Conservation (phyloP, 257 asterid genomes). For the Gynochthodes officinalis region DNA sequence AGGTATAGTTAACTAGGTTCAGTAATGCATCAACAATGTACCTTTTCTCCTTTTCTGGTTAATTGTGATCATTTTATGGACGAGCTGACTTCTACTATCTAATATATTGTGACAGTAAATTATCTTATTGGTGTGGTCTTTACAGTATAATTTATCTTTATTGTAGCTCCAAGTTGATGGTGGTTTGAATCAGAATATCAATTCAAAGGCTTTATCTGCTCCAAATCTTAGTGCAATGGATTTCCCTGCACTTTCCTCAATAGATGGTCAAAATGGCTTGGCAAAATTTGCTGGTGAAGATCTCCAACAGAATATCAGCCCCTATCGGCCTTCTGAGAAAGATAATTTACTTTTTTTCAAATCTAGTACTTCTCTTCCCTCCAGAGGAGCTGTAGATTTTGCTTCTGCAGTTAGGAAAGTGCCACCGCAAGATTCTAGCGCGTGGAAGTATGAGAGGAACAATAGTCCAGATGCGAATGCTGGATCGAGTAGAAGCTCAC, state of each 20-base stretch:
- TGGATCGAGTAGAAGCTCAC: slow-evolving; percentile 86
- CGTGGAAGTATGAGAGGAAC: slow-evolving; percentile 69
- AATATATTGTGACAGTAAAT: not conserved
- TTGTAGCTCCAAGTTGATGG: slow-evolving; percentile 72
- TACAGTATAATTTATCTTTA: slow-evolving; percentile 14
- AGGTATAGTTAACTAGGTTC: not conserved
- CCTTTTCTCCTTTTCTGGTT: not conserved
- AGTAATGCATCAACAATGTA: not conserved
- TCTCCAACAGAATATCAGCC: slow-evolving; percentile 45
- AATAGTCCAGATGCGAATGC: slow-evolving; percentile 52
- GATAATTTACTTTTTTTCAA: slow-evolving; percentile 38
- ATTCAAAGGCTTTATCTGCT: slow-evolving; percentile 57
- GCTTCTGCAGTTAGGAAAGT: slow-evolving; percentile 73
- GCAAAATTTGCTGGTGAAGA: slow-evolving; percentile 43
- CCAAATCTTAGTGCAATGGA: slow-evolving; percentile 72
- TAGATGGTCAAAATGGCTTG: slow-evolving; percentile 51
- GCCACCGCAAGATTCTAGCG: slow-evolving; percentile 71
- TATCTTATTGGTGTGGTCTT: not conserved
- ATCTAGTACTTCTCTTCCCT: slow-evolving; percentile 57
- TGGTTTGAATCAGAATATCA: slow-evolving; percentile 54
- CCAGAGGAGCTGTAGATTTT: slow-evolving; percentile 66
- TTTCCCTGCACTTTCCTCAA: slow-evolving; percentile 84
- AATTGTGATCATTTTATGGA: not conserved
- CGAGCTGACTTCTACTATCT: not conserved
- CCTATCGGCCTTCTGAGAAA: slow-evolving; percentile 46